Percentiles rank a stretch among this genome's conserved stretches.
Evolutionary conservation across 768 basidiomycete genomes (phyloP).

Genomic region (Rhizopogon vulgaris): DNA sequence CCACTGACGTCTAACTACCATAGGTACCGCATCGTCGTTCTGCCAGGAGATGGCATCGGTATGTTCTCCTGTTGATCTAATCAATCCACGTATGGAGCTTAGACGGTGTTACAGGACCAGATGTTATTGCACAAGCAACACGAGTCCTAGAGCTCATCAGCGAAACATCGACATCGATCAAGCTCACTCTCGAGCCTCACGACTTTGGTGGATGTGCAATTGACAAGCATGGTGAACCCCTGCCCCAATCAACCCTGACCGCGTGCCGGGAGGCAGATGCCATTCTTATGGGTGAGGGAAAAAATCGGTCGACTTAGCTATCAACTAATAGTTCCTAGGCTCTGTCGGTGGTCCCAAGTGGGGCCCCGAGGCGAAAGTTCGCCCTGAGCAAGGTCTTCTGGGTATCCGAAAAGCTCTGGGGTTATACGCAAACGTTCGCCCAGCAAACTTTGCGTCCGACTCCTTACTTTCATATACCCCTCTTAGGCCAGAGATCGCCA

Average conservation of each 20-base stretch:
- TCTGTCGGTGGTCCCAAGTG: constrained; percentile 99
- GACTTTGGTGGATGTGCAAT: constrained; percentile 93
- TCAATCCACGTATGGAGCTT: background rate
- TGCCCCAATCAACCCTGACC: constrained; percentile 78
- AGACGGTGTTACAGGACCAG: constrained; percentile 56
- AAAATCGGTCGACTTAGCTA: background rate
- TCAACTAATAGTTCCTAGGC: constrained; percentile 42
- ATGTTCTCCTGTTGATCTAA: constrained; percentile 11
- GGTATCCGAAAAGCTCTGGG: constrained; percentile 86
- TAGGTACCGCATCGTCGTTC: constrained; percentile 83
- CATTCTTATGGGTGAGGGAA: constrained; percentile 78
- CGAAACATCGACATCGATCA: constrained; percentile 51
- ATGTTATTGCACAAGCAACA: constrained; percentile 81
- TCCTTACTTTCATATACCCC: constrained; percentile 84
- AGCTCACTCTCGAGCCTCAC: constrained; percentile 69
- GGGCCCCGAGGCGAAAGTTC: constrained; percentile 83
- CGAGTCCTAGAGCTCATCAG: constrained; percentile 75
- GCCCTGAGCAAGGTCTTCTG: constrained; percentile 91
- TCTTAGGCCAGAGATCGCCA: constrained; percentile 77
- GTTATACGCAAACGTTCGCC: constrained; percentile 97
- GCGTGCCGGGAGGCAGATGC: constrained; percentile 94
- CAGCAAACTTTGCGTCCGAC: constrained; percentile 91
- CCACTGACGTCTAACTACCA: background rate
- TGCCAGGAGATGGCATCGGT: constrained; percentile 99
- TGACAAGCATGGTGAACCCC: constrained; percentile 77